These are phyloP conservation scores for Emericellopsis terricola DNA, from an alignment of 495 filamentous ascomycete species.

Conservation along the genomic window DNA sequence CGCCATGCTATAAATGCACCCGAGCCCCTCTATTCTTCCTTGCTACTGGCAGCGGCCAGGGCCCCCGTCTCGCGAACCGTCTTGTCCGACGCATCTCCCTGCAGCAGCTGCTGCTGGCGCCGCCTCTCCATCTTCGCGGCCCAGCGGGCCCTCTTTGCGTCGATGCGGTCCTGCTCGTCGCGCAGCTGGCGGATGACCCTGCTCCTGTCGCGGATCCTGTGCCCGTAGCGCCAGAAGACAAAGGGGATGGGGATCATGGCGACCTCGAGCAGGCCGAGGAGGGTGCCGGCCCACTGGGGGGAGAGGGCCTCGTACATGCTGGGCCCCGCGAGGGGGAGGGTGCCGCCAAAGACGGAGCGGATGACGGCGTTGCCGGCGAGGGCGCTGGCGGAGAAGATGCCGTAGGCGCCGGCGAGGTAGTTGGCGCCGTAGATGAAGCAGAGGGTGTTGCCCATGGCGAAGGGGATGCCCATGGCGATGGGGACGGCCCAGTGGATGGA, in stretches of 20 bases:
- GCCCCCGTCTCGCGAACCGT: too few species aligned
- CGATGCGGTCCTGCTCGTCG: conserved; percentile 45
- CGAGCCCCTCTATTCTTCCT: too few species aligned
- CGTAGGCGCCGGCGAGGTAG: conserved; percentile 63
- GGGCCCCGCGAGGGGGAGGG: conserved; percentile 55
- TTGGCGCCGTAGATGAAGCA: conserved; percentile 68
- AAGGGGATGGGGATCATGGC: conserved; percentile 61
- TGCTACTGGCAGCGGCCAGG: too few species aligned
- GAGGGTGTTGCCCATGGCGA: conserved; percentile 57
- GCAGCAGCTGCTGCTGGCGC: too few species aligned
- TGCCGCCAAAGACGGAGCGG: conserved; percentile 47
- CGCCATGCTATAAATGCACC: too few species aligned
- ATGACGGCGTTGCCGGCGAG: conserved; percentile 61
- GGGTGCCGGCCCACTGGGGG: conserved; percentile 62
- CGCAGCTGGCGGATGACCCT: conserved; percentile 50
- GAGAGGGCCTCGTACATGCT: conserved; percentile 51
- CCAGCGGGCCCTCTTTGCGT: conserved; percentile 23
- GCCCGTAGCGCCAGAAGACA: conserved; percentile 59
- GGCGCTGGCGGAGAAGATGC: conserved; percentile 59
- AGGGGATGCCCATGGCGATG: conserved; percentile 60
- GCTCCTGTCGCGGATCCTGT: conserved; percentile 46
- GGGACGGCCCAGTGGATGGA: conserved; percentile 60
- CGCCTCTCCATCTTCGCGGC: too few species aligned
- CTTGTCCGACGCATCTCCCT: too few species aligned
- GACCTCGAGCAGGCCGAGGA: conserved; percentile 53